Evolutionary conservation across 2,329 filamentous ascomycete genomes (phyloP).

Genomic region (Trichoderma polysporum): DNA sequence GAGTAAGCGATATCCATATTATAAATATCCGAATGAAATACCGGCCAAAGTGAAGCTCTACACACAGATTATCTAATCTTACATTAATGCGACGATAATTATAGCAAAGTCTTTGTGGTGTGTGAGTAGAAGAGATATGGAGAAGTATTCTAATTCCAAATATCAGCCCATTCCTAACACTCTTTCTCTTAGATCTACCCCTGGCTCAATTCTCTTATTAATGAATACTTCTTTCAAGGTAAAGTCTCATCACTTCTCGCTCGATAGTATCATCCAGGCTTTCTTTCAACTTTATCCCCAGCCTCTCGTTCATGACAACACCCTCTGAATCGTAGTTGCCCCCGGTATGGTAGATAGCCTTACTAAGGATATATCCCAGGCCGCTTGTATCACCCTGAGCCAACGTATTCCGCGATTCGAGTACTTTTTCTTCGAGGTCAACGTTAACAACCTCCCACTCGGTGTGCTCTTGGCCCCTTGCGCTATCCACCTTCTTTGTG

Average conservation of each 20-base stretch:
- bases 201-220: too few relatives aligned
- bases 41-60: too few relatives aligned
- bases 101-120: too few relatives aligned
- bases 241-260: not conserved
- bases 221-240: not conserved
- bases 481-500: not conserved
- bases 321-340: not conserved
- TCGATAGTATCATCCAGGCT: not conserved
- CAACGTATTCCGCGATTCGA: not conserved
- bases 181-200: too few relatives aligned
- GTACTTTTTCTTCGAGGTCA: not conserved
- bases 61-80: too few relatives aligned
- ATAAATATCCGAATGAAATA: too few relatives aligned
- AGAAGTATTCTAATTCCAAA: too few relatives aligned
- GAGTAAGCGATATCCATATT: too few relatives aligned
- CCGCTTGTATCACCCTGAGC: not conserved
- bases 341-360: not conserved
- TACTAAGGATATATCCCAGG: not conserved
- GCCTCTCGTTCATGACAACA: not conserved
- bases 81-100: too few relatives aligned
- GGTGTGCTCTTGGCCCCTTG: not conserved
- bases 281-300: not conserved
- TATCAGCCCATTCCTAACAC: too few relatives aligned
- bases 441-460: not conserved
- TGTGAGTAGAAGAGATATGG: too few relatives aligned